Base-by-base conservation (phyloP, 768 basidiomycete species). In the Lentinula edodes region DNA sequence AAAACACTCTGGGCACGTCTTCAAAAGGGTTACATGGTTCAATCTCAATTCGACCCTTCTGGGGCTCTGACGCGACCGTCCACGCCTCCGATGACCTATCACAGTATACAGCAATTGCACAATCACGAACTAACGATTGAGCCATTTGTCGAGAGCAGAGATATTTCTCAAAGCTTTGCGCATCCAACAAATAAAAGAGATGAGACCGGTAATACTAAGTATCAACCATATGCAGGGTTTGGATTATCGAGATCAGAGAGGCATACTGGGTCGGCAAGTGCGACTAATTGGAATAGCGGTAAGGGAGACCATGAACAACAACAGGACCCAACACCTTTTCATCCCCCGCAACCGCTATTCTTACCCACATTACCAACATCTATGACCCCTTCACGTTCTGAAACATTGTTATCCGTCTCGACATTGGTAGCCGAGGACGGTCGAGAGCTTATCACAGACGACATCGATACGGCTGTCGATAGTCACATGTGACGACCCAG, bases 11-110 rank as follows among this genome's bases (percentile, higher is more conserved):
- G 69, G 67, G 57, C 56, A 52, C 69, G 67, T 23, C 57, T 73
- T 41, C 65, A 73, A 38, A 62, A 66, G 1, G 69, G 68, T 9
- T 71, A 71, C 61, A 70, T 66, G 65, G 69, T 69, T 16, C 72
- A 71, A 62, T 69, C 69, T 13, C 72, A 73, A 61, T 71, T 68
- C 45, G 70, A 70, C 52, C 23, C 53, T 34, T 34, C 46, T 18
- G 32, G n/a, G 38, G 20, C 41, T 32, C 55, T 18, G n/a, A 41
- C 50, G 15, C 42, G 7, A 15, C 13, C 46, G 6, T 10, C 28
- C 23, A 18, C 39, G 15, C 52, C 34, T 61, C n/a, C 18, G 16
- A 20, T 52, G 36, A n/a, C 51, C 13, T 52, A n/a, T 12, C 5
- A 32, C 51, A 23, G 20, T 18, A n/a, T 52, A 34, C 32, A 7